Evolutionary conservation across 2,329 filamentous ascomycete genomes (phyloP).

Genomic region (Xylariales sp.): DNA sequence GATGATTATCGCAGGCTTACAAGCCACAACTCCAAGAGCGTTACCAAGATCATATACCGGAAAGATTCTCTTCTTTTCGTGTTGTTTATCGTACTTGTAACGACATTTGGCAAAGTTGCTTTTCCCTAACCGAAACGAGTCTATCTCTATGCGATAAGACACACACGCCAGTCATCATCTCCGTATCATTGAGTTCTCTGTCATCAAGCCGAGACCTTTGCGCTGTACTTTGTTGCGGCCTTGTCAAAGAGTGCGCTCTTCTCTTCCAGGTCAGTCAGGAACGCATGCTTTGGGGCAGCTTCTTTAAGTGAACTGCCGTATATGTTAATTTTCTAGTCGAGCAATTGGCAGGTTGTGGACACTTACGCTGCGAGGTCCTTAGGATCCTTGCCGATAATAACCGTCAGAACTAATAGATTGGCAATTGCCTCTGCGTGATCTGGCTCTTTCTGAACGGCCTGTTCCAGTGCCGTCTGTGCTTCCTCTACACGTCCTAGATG

Average conservation of each 20-base stretch:
- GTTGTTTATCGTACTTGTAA: too few relatives aligned
- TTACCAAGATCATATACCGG: too few relatives aligned
- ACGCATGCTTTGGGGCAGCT: constrained; percentile 60
- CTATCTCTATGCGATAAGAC: neutral
- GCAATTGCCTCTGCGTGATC: constrained; percentile 71
- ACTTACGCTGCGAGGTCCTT: constrained; percentile 59
- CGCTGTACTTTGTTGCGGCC: constrained; percentile 78
- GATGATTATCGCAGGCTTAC: too few relatives aligned
- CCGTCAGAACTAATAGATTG: constrained; percentile 75
- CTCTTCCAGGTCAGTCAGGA: constrained; percentile 71
- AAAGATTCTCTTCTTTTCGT: too few relatives aligned
- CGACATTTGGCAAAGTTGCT: too few relatives aligned
- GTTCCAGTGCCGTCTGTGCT: constrained; percentile 78
- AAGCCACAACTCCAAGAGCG: too few relatives aligned
- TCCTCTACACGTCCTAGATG: constrained; percentile 87
- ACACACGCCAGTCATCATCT: neutral
- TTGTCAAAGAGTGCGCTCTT: constrained; percentile 87
- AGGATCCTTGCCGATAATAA: constrained; percentile 68
- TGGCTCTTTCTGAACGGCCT: constrained; percentile 71
- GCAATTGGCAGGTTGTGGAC: neutral
- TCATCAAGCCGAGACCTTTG: constrained; percentile 65
- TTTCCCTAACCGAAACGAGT: neutral
- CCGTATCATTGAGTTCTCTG: neutral
- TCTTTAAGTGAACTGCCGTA: constrained; percentile 48
- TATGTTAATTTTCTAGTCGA: constrained; percentile 5